A percentile compares a stretch with the other conserved stretches of the same genome.
Conservation (phyloP, 1,284 basidiomycete species). For the Malassezia slooffiae region DNA sequence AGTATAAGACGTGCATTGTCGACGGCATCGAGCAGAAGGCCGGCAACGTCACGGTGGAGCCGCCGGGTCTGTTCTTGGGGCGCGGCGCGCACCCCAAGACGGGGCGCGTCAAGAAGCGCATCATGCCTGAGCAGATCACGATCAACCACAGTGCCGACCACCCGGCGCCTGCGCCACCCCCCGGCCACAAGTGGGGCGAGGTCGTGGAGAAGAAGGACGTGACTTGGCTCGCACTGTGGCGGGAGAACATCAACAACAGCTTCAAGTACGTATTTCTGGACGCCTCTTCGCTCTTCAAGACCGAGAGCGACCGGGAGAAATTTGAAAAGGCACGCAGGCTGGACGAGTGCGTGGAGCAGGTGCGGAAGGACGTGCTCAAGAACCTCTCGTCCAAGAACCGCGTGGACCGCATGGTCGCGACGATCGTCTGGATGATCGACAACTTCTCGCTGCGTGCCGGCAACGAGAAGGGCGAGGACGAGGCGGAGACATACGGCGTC, state of each 20-base stretch:
- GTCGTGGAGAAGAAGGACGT: conserved; percentile 42
- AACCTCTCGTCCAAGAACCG: conserved; percentile 39
- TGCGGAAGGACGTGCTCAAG: conserved; percentile 34
- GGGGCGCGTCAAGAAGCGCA: conserved; percentile 74
- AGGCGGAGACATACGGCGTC: conserved; percentile 45
- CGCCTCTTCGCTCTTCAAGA: conserved; percentile 42
- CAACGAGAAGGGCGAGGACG: conserved; percentile 46
- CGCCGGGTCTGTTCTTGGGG: conserved; percentile 90
- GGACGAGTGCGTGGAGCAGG: conserved; percentile 36
- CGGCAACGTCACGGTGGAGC: conserved; percentile 96
- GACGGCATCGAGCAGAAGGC: conserved; percentile 95
- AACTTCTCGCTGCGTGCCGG: conserved; percentile 46
- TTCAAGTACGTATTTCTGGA: conserved; percentile 47
- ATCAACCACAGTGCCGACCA: conserved; percentile 44
- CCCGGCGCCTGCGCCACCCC: conserved; percentile 35
- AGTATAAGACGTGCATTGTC: conserved; percentile 72
- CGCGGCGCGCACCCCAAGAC: conserved; percentile 98
- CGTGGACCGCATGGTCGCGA: conserved; percentile 42
- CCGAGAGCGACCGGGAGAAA: conserved; percentile 43
- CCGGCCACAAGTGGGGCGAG: conserved; percentile 41
- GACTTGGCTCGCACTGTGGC: conserved; percentile 45
- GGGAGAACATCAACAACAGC: conserved; percentile 42
- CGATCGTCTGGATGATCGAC: conserved; percentile 45
- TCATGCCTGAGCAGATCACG: conserved; percentile 40
- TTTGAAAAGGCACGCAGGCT: conserved; percentile 44